Evolutionary conservation across 2,329 filamentous ascomycete genomes (phyloP), one percentile per base, ranked within the genome.

Genomic region (Aspergillus ochraceoroseus): DNA sequence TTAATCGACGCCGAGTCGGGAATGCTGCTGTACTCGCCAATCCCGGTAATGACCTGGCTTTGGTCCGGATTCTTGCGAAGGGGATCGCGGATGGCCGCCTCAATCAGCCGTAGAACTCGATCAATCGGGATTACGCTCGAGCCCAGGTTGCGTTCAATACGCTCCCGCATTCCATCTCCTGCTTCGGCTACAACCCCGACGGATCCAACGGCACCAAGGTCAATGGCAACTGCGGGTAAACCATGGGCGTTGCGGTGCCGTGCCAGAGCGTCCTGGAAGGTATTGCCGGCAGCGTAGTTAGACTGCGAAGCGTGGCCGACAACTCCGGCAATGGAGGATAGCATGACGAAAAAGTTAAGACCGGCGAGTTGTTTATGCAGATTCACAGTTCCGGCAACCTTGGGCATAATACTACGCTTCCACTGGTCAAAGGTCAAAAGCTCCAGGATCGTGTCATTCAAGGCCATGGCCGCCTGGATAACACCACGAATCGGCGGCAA

Each of bases 311-410:
- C 42, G 7, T 41, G 58, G 2, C 61, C 63, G 2, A 55, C 31
- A 13, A 43, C 53, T 6, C 58, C 58, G 2, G 51, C 51, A 2
- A 59, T 31, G 52, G 80, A 66, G 67, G 77, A 77, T 63, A 85
- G 63, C 47, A 87, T 74, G 65, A 83, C 74, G 55, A 87, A 60
- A 35, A 80, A 75, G 54, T 84, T 65, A 50, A 79, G 68, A 2
- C 8, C n/a, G 61, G 55, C 76, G n/a, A 18, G 30, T 5, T 26
- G 25, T 13, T 31, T 11, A 35, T 56, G 53, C 0, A 56, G 46
- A 32, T 53, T 55, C 52, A 49, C 51, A 1, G 49, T 44, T n/a
- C 51, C 52, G 2, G 25, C 12, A 1, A 53, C 44, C 29, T 56
- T 56, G 23, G 45, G 33, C 4, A 11, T 7, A 7, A 54, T 19